Evolutionary conservation across 176 grass and related monocot genomes (phyloP).

Genomic region (Musa beccarii): DNA sequence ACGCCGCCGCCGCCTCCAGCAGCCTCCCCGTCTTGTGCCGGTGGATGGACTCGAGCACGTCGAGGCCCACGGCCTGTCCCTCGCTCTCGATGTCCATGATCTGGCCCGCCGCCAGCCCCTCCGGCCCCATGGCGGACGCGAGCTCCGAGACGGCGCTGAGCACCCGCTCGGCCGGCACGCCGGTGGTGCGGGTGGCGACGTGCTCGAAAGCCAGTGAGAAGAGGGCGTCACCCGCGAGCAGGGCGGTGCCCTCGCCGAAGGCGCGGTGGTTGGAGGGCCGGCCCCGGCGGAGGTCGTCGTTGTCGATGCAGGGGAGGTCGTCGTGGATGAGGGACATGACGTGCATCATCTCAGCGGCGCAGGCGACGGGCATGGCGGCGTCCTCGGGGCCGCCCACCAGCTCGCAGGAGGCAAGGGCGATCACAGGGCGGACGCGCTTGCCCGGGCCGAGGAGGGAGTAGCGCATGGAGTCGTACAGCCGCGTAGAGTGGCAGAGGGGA

Average conservation of each 20-base stretch:
- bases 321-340: slow-evolving; percentile 44
- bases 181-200: neutral
- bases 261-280: slow-evolving; percentile 29
- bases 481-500: neutral
- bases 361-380: slow-evolving; percentile 26
- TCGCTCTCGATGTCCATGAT: slow-evolving; percentile 27
- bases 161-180: slow-evolving; percentile 13
- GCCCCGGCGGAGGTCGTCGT: slow-evolving; percentile 42
- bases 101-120: slow-evolving; percentile 35
- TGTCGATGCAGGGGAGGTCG: slow-evolving; percentile 59
- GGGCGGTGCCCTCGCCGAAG: slow-evolving; percentile 31
- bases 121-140: slow-evolving; percentile 15
- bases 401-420: slow-evolving; percentile 44
- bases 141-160: slow-evolving; percentile 36
- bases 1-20: slow-evolving; percentile 15
- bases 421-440: slow-evolving; percentile 46
- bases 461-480: slow-evolving; percentile 33
- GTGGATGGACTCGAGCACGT: slow-evolving; percentile 42
- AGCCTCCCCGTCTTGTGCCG: slow-evolving; percentile 41
- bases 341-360: slow-evolving; percentile 56
- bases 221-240: slow-evolving; percentile 43
- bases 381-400: slow-evolving; percentile 24
- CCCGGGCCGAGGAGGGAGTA: slow-evolving; percentile 49
- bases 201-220: slow-evolving; percentile 44
- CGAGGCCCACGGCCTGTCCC: slow-evolving; percentile 15